phyloP scores from a whole-genome alignment of 1,139 yeast genomes.

The Zygosaccharomyces sapae region DNA sequence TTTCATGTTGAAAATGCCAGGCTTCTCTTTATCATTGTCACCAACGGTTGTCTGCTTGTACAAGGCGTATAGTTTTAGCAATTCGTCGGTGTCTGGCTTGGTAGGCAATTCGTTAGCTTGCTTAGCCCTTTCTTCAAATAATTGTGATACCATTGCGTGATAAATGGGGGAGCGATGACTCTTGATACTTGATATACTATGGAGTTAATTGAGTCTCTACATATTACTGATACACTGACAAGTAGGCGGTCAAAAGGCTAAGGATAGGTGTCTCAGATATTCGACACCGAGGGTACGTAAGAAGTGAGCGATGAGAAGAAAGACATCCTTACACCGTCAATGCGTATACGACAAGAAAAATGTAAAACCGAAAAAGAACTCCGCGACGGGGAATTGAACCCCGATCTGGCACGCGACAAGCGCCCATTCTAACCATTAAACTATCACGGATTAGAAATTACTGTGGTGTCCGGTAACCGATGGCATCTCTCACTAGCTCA shows the following conservation, averaged over 20 bases:
- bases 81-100: conserved; percentile 83
- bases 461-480: no score
- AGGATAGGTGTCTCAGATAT: no score
- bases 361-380: conserved; percentile 11
- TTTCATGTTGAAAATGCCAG: conserved; percentile 86
- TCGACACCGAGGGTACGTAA: no score
- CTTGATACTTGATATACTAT: no score
- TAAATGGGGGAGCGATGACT: no score
- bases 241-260: no score
- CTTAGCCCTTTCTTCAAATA: conserved; percentile 53
- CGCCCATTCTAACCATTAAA: conserved; percentile 40
- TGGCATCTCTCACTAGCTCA: no score
- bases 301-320: no score
- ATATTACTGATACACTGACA: no score
- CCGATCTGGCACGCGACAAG: conserved; percentile 41
- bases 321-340: no score
- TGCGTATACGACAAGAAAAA: no score
- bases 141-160: conserved; percentile 33
- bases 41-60: conserved; percentile 97
- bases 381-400: conserved; percentile 41
- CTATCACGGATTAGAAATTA: conserved; percentile 31
- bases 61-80: conserved; percentile 78
- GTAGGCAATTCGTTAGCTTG: conserved; percentile 70
- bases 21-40: conserved; percentile 70
- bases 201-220: no score